Evolutionary conservation across 202 grass and related monocot genomes (phyloP).

Genomic region (Brachypodium distachyon): DNA sequence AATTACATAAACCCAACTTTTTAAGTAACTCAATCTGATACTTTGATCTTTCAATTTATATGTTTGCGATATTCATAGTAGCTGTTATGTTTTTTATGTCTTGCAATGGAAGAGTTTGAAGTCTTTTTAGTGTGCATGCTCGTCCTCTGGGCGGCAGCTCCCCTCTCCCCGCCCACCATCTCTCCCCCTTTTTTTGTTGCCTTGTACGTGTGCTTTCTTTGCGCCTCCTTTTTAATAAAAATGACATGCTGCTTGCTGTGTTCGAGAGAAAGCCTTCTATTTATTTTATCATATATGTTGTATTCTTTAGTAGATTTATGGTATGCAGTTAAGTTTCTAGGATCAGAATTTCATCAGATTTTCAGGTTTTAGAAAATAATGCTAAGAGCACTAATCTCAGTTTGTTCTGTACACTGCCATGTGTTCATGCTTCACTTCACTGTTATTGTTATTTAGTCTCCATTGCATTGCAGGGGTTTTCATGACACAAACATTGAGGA

Average conservation of each 20-base stretch:
- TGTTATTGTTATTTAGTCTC: neutral
- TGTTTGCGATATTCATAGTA: neutral
- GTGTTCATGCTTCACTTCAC: neutral
- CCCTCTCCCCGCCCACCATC: too few species aligned
- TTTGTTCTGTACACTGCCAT: neutral
- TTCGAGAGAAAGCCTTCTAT: too few species aligned
- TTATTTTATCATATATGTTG: neutral
- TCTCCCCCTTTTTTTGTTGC: too few species aligned
- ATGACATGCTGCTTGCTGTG: too few species aligned
- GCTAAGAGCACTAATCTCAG: neutral
- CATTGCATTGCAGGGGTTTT: conserved; percentile 25
- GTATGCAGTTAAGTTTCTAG: neutral
- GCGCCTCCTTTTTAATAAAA: too few species aligned
- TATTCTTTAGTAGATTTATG: neutral
- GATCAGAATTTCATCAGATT: neutral
- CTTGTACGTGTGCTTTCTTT: too few species aligned
- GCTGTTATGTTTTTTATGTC: neutral
- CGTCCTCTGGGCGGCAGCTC: too few species aligned
- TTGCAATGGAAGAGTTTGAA: neutral
- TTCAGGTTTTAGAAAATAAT: neutral
- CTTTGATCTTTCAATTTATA: neutral
- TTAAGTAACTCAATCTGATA: neutral
- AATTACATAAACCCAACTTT: neutral
- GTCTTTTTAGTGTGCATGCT: too few species aligned
- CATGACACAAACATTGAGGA: conserved; percentile 72